Evolutionary conservation across 768 basidiomycete genomes (phyloP), one percentile per base, ranked within the genome.

Genomic region (Clathrus columnatus): DNA sequence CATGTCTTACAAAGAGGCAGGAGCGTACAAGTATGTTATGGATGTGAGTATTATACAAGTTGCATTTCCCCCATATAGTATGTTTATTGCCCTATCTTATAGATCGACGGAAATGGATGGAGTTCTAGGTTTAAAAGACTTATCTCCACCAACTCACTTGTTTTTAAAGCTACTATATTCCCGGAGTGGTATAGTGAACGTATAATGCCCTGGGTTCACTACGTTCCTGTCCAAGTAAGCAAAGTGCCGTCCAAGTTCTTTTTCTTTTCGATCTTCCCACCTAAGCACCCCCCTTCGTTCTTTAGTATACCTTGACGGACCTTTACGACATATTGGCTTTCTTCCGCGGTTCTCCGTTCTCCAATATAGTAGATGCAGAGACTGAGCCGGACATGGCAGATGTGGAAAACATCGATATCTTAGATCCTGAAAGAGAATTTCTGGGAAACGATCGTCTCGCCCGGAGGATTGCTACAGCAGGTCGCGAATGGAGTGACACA

Each of bases 151-250:
- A 83, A 84, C 23, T 73, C 84, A 0, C 68, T 84, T 16, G 70
- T 86, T 5, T 79, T 87, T 70, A 86, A 87, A 63, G 72, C 81
- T 30, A 86, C 84, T 0, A 76, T 86, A 58, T 86, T 83, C 62
- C 84, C 84, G 0, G 86, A 87, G 68, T 87, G 86, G 86, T 83
- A 70, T 57, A 70, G 67, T 14, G 78, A 82, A 54, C 75, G 81
- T 10, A 70, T 82, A 45, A 74, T 71, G 27, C 82, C 85, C 0
- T 87, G 85, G 84, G 72, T 86, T 8, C 86, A 87, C 65, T 89
- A 87, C 63, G 74, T 88, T 0, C 86, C 86, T 1, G 71, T 87
- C 3, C 78, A 82, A 59, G 54, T 55, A 24, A 18, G 50, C 36
- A 36, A 36, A 11, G n/a, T n/a, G n/a, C n/a, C 36, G n/a, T 36